phyloP scores from a whole-genome alignment of 2,329 filamentous ascomycete species.

The Xylaria sp. region DNA sequence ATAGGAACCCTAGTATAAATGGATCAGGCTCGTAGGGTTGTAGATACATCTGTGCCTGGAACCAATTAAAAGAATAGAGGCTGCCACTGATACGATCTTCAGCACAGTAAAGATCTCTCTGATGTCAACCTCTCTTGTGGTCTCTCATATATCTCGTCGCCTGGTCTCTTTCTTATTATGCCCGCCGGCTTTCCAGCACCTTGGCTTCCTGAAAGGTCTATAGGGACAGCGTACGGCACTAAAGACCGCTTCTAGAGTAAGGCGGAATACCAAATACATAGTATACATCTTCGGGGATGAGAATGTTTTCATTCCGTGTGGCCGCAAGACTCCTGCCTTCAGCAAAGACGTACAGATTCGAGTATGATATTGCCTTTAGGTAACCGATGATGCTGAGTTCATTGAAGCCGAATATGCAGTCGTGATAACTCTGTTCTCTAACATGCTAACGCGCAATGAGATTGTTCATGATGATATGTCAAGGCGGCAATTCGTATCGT shows the following conservation, averaged over 20 bases:
- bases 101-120: background rate
- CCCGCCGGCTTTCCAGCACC: background rate
- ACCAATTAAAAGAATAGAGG: background rate
- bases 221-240: background rate
- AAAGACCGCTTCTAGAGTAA: background rate
- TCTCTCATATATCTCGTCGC: background rate
- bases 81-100: background rate
- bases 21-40: background rate
- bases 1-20: background rate
- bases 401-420: background rate
- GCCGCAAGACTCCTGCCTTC: background rate
- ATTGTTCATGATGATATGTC: background rate
- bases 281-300: background rate
- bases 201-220: background rate
- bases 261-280: background rate
- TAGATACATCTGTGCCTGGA: background rate
- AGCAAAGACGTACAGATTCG: background rate
- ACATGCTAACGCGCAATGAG: background rate
- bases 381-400: background rate
- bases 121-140: background rate
- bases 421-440: background rate
- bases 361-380: background rate
- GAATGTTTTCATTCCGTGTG: background rate
- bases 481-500: constrained; percentile 29
- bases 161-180: background rate